Evolutionary conservation across 306 rosid species (phyloP), one percentile per base, ranked within the genome.

Genomic region (Trichosanthes truncata): DNA sequence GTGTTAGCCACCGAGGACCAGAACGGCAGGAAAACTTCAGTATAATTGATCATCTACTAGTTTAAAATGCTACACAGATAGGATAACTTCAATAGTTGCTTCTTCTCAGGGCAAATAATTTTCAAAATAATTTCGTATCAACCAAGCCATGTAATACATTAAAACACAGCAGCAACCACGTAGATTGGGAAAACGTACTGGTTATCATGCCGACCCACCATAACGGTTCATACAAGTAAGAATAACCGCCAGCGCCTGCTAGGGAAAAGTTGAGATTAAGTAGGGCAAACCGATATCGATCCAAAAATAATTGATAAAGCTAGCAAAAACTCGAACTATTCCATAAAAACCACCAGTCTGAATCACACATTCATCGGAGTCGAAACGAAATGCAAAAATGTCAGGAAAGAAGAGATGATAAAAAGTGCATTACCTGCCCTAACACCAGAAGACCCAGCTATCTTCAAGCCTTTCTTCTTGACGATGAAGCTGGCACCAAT

Each of bases 181-280:
- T 23, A 71, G 56, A 45, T 45, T 71, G 38, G 14, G 60, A 12
- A 35, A 41, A 82, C 94, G 81, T 51, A 90, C 94, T 90, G 51
- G 88, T 61, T 79, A 76, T 53, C 94, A 90, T 90, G 83, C 94
- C 94, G 60, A 57, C 65, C 94, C 94, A 90, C 94, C 94, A 90
- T 61, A 55, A 81, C 4, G 94, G 94, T 80, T 90, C 92, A 83
- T 8, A 53, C 62, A 90, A 79, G 81, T 90, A 90, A 0, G 90
- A 48, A 78, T 90, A 88, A 14, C 94, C 94, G 82, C 94, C 94
- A 2, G 84, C 48, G 23, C 90, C 94, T 90, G 90, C 79, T 62
- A 35, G 82, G 56, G 11, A 71, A 45, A 71, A 5, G 9, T 71
- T 0, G 38, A 71, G 41, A 61, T 29, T 29, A 66, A 65, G 35